Evolutionary conservation across 768 basidiomycete species (phyloP).

Genomic region (Tylopilus sp.): DNA sequence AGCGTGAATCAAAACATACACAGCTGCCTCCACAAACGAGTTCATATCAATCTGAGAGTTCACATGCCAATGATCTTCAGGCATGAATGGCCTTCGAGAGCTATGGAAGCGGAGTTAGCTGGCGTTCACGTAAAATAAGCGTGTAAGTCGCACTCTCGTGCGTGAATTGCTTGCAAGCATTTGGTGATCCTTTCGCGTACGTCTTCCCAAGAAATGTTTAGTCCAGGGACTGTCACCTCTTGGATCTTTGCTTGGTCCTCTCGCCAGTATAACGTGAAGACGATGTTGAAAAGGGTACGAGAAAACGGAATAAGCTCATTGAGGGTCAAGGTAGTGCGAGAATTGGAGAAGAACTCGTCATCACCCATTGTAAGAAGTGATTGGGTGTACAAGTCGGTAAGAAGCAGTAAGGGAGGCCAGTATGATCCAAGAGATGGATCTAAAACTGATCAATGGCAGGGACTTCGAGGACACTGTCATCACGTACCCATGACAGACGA

Average conservation of each 20-base stretch:
- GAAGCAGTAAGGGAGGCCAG: conserved; percentile 74
- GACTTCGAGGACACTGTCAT: neutral
- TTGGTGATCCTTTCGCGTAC: conserved; percentile 73
- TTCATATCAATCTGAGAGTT: conserved; percentile 54
- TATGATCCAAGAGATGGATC: conserved; percentile 43
- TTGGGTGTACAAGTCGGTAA: conserved; percentile 80
- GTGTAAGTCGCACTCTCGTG: conserved; percentile 68
- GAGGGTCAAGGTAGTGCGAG: conserved; percentile 72
- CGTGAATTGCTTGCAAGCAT: conserved; percentile 79
- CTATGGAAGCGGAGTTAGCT: conserved; percentile 38
- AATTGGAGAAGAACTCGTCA: conserved; percentile 85
- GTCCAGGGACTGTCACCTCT: conserved; percentile 39
- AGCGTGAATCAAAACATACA: conserved; percentile 43
- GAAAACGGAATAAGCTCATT: conserved; percentile 80
- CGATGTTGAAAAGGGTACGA: conserved; percentile 77
- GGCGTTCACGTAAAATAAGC: neutral
- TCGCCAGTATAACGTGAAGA: conserved; percentile 73
- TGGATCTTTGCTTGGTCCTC: conserved; percentile 41
- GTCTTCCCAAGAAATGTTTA: conserved; percentile 53
- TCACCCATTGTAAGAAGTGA: conserved; percentile 90
- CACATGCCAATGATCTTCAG: conserved; percentile 82
- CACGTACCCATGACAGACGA: conserved; percentile 39
- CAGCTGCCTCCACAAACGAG: conserved; percentile 83
- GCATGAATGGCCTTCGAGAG: conserved; percentile 80
- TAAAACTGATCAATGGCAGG: conserved; percentile 18